phyloP scores from a whole-genome alignment of 2,329 filamentous ascomycete genomes.

The Colletotrichum sp. region DNA sequence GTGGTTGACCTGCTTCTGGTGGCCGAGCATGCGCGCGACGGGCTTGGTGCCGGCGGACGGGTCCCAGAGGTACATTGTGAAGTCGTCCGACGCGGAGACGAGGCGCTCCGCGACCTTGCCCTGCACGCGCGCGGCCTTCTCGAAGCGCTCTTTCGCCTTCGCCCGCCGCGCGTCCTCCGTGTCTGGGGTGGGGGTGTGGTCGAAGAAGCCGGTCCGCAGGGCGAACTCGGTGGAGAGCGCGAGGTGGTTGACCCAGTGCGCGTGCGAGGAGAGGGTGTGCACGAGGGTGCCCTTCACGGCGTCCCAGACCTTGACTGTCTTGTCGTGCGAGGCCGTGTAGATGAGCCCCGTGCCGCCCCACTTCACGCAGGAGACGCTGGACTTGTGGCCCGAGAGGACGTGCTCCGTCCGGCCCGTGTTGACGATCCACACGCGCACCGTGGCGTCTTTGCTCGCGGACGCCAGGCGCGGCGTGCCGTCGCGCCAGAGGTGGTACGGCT shows the following conservation, averaged over 20 bases:
- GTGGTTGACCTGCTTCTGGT: constrained; percentile 97
- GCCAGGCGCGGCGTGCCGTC: constrained; percentile 79
- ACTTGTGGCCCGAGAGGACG: constrained; percentile 87
- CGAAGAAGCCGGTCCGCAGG: constrained; percentile 83
- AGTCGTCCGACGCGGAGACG: constrained; percentile 92
- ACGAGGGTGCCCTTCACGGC: constrained; percentile 78
- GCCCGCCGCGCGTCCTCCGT: constrained; percentile 73
- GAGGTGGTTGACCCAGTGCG: constrained; percentile 95
- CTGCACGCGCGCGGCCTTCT: constrained; percentile 80
- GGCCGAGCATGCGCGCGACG: constrained; percentile 85
- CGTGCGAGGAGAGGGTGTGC: constrained; percentile 81
- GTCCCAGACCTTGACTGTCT: constrained; percentile 92
- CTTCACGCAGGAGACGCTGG: constrained; percentile 85
- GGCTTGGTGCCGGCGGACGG: constrained; percentile 81
- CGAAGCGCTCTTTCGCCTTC: constrained; percentile 82
- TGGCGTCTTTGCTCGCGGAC: constrained; percentile 88
- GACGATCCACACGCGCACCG: constrained; percentile 85
- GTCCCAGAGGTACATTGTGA: constrained; percentile 96
- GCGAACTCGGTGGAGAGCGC: constrained; percentile 93
- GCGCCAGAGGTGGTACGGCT: constrained; percentile 86
- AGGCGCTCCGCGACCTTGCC: constrained; percentile 82
- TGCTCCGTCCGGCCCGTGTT: constrained; percentile 80
- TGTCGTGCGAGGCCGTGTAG: constrained; percentile 88
- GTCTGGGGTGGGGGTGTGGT: constrained; percentile 75
- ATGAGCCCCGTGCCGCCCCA: constrained; percentile 92